These are phyloP conservation scores for Didymella segeticola DNA, from an alignment of 2,329 filamentous ascomycete genomes.

Conservation along the genomic window DNA sequence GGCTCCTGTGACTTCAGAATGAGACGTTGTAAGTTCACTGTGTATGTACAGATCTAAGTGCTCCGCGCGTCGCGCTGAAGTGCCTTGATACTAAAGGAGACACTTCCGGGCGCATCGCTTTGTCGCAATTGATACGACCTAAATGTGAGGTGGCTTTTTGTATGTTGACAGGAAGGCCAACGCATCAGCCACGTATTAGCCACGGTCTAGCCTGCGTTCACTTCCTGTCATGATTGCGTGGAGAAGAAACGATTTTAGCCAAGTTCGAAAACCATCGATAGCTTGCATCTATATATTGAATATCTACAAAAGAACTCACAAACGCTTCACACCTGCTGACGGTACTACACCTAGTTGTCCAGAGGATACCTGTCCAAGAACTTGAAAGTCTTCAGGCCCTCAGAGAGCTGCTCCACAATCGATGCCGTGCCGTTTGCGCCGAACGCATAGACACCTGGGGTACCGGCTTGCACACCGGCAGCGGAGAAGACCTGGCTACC, in stretches of 20 bases:
- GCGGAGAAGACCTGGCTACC: slow-evolving; percentile 50
- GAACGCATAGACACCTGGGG: slow-evolving; percentile 48
- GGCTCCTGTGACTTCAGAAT: neutral
- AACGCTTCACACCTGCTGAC: neutral
- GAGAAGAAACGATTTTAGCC: no score
- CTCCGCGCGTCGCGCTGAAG: slow-evolving; percentile 3
- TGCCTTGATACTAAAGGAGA: neutral
- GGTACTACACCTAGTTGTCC: slow-evolving; percentile 50
- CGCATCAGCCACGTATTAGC: neutral
- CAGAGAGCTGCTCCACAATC: slow-evolving; percentile 37
- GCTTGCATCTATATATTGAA: neutral
- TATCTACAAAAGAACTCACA: neutral
- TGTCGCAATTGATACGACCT: neutral
- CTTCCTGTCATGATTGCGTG: no score
- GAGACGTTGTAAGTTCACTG: neutral
- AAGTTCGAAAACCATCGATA: neutral
- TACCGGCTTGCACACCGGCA: slow-evolving; percentile 53
- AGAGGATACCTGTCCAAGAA: slow-evolving; percentile 69
- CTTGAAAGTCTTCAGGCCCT: slow-evolving; percentile 69
- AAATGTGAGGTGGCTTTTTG: neutral
- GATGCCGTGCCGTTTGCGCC: slow-evolving; percentile 19
- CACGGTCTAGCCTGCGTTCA: no score
- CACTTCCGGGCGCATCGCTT: neutral
- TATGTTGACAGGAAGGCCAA: neutral
- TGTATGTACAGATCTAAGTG: neutral